Conservation (phyloP, 108 stramenopile genomes). For the Skeletonema grethae region DNA sequence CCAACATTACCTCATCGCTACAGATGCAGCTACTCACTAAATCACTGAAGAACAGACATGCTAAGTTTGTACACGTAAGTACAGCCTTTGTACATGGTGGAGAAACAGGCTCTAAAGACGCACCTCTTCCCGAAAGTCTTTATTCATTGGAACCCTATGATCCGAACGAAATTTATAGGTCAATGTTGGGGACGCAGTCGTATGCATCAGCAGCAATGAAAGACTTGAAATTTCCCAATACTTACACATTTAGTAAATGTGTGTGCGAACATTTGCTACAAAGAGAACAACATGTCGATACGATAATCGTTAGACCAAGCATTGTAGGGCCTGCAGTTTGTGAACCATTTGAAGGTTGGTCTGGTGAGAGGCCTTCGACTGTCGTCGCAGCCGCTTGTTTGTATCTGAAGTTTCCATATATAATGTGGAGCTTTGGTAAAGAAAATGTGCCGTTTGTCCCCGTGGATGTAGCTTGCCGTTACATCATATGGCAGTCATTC, state of each 20-base stretch:
- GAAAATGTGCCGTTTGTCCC: conserved; percentile 76
- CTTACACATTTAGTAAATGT: conserved; percentile 89
- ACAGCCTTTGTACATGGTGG: conserved; percentile 90
- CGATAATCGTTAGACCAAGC: conserved; percentile 82
- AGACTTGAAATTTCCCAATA: conserved; percentile 79
- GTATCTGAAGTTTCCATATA: conserved; percentile 74
- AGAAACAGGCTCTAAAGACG: conserved; percentile 53
- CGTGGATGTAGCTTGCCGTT: conserved; percentile 79
- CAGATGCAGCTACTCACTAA: conserved; percentile 63
- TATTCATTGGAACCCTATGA: conserved; percentile 64
- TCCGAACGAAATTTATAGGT: conserved; percentile 69
- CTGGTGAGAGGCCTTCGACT: conserved; percentile 86
- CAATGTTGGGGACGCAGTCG: conserved; percentile 76
- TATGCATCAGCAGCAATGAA: conserved; percentile 81
- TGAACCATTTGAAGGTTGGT: conserved; percentile 82
- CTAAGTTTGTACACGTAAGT: conserved; percentile 80
- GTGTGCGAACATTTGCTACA: conserved; percentile 84
- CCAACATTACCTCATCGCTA: conserved; percentile 80
- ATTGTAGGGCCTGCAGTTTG: conserved; percentile 85
- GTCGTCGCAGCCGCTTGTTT: conserved; percentile 84
- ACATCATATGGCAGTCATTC: conserved; percentile 64
- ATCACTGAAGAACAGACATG: conserved; percentile 42
- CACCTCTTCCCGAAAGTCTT: conserved; percentile 65
- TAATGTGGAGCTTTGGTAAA: conserved; percentile 76
- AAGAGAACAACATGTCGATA: conserved; percentile 42